Evolutionary conservation across 1,284 basidiomycete genomes (phyloP), one percentile per base, ranked within the genome.

Genomic region (Tilletia horrida): DNA sequence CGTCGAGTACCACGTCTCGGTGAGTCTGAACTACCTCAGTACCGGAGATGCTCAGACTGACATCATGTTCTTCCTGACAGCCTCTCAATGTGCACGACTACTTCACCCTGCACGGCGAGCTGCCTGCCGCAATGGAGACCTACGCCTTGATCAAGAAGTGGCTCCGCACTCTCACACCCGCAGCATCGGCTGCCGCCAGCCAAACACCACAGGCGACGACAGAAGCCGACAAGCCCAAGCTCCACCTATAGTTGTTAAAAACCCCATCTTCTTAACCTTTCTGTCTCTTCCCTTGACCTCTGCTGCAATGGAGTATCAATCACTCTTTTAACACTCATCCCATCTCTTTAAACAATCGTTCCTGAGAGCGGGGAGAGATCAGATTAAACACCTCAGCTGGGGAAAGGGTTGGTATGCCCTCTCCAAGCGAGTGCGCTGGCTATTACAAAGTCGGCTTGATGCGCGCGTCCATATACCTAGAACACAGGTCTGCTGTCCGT

Each of bases 81-180:
- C 52, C 68, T n/a, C 62, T 67, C 57, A 45, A 67, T 29, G 71
- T 73, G 2, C 76, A 77, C 59, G 76, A 77, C 64, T 76, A 67
- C 59, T 76, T 69, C 40, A 71, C 73, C 29, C 65, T 77, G 40
- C 69, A 73, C 45, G 71, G 73, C 16, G 69, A 71, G 62, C 43
- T 76, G 40, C 64, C 69, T 61, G 69, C 68, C 35, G 68, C 74
- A 0, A 62, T 25, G 40, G 52, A 69, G 50, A 65, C 66, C 2
- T 77, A 76, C 68, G 48, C 55, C 55, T 64, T 69, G 61, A 71
- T 77, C 62, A 71, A 70, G 23, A 70, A 66, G 13, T 77, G 76
- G 76, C 65, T 75, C 70, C 68, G 68, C 50, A 29, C 3, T 16
- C 21, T 27, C 31, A 23, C 35, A 40, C 35, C 35, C 11, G 6